Base-by-base conservation (phyloP, 2,329 filamentous ascomycete genomes). In the Aspergillus fijiensis region DNA sequence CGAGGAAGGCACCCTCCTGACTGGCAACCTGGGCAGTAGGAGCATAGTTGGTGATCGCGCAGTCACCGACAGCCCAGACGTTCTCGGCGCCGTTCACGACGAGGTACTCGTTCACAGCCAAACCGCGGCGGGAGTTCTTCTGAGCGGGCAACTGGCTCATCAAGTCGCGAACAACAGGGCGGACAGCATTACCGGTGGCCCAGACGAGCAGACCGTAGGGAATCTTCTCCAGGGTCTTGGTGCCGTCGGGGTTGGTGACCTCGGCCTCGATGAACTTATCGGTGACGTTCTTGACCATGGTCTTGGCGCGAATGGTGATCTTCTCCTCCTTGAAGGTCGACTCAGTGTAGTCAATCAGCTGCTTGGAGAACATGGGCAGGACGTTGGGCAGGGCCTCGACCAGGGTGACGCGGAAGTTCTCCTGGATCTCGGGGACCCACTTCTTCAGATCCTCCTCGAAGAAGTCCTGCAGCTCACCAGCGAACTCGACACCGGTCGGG, bases 311-410 rank as follows among this genome's bases (percentile, higher is more conserved):
- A 80, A 99, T 96, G 70, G 91, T 89, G 75, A 99, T 99, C 75
- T 92, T 93, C 80, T 99, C 95, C 82, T 99, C 95, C 81, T 96
- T 95, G 83, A 99, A 96, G 51, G 94, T 97, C 79, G 93, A 94
- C 82, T 99, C 95, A 69, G 95, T 99, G 84, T 99, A 99, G 73
- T 99, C 95, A 74, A 99, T 98, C 73, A 99, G 84, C 79, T 96
- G 92, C 86, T 98, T 98, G 77, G 92, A 96, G 85, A 99, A 99
- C 85, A 93, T 96, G 71, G 95, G 95, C 66, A 99, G 86, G 55
- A 83, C 93, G 77, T 96, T 97, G 70, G 95, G 95, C 35, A 99
- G 87, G 63, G 95, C 95, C 82, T 99, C 95, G 67, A 99, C 94
- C 51, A 99, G 88, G 60, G 95, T 99, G 66, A 99, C 94, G 78